Percentiles rank a stretch among this genome's conserved stretches.
phyloP scores from a whole-genome alignment of 805 yeast genomes.

The Candida piceae region DNA sequence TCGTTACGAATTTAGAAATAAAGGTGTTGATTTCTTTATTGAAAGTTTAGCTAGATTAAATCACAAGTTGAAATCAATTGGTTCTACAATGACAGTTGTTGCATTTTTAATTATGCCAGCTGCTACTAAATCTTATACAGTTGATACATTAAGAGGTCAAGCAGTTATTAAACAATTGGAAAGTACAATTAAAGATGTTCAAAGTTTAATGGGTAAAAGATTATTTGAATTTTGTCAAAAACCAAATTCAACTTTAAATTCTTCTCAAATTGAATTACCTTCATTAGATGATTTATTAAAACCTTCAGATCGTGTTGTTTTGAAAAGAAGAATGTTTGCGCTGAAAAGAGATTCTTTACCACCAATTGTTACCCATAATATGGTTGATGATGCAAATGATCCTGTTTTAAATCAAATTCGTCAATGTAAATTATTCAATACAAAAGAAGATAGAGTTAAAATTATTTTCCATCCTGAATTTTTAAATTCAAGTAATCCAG shows the following conservation, averaged over 20 bases:
- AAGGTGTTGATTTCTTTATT: constrained; percentile 93
- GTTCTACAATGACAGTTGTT: constrained; percentile 87
- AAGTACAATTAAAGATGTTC: constrained; percentile 82
- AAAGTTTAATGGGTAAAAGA: constrained; percentile 78
- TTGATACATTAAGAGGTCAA: constrained; percentile 92
- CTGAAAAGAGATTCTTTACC: constrained; percentile 86
- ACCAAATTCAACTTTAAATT: constrained; percentile 39
- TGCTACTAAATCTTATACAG: constrained; percentile 86
- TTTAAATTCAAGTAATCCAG: constrained; percentile 90
- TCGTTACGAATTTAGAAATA: constrained; percentile 92
- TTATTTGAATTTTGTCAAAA: constrained; percentile 78
- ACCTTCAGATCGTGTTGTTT: constrained; percentile 80
- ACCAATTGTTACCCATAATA: constrained; percentile 95
- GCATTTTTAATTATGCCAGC: constrained; percentile 99
- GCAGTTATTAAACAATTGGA: constrained; percentile 92
- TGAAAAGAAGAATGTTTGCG: constrained; percentile 91
- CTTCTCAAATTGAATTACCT: constrained; percentile 46
- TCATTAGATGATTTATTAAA: constrained; percentile 77
- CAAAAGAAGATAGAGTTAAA: constrained; percentile 86
- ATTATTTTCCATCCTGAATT: constrained; percentile 97
- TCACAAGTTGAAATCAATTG: constrained; percentile 73
- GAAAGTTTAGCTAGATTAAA: constrained; percentile 90
- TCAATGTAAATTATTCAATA: constrained; percentile 84
- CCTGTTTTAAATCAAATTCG: constrained; percentile 91
- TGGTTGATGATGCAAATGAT: constrained; percentile 87